Base-by-base conservation (phyloP, 352 stramenopile species). In the Aphanomyces stellatus region DNA sequence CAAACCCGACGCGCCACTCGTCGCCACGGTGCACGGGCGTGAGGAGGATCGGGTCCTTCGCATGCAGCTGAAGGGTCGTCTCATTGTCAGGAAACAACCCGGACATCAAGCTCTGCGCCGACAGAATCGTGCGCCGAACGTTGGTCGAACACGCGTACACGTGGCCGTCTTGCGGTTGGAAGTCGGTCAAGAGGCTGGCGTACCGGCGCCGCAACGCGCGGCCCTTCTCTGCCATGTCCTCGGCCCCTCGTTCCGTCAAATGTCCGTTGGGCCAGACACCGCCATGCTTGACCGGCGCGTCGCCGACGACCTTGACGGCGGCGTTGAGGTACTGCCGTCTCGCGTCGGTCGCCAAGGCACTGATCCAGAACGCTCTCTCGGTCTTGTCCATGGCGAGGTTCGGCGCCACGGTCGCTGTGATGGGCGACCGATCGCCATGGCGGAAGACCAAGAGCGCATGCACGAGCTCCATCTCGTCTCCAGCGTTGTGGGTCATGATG, bases 121-220 rank as follows among this genome's bases (percentile, higher is more conserved):
- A 90, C 2, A 77, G 76, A 40, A 91, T 86, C 28, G 85, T 93
- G 19, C 82, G 75, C 1, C 79, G 71, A 53, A 93, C 85, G 69
- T 93, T 91, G 53, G 85, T 93, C 59, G 81, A 91, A 62, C 87
- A 72, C 15, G 90, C 80, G 51, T 90, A 80, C 33, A 92, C 69
- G 37, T 90, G 63, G n/a, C n/a, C n/a, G 19, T 28, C 53, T 5
- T 61, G 41, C 13, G 79, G 75, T 28, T 88, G 53, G 1, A 74
- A 41, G 11, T 65, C 57, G 8, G 61, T 24, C 19, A 92, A 46
- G 13, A 90, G 72, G 6, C 35, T 33, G 0, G 57, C 53, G 70
- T 93, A 91, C 17, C 62, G 72, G 1, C 70, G 33, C 10, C 78
- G 76, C 13, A 93, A 53, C 34, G 62, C 51, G 4, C 72, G 71